Conservation (phyloP, 2,329 filamentous ascomycete species). For the Aspergillus candidus region DNA sequence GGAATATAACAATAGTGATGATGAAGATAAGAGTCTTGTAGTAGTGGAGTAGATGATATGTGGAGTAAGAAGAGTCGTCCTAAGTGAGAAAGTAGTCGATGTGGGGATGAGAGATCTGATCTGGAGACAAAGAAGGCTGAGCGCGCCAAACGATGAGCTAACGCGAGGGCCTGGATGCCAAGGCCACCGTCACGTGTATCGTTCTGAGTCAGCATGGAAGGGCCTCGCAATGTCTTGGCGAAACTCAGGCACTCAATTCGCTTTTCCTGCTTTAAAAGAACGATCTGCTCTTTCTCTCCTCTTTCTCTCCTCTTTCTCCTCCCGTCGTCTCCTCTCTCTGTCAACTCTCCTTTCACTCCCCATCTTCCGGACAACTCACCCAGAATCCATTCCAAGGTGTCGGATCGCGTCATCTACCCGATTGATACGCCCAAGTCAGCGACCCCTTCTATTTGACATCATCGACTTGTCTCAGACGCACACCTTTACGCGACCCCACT, state of each 20-base stretch:
- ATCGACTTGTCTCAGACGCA: no score
- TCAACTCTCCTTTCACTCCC: conserved; percentile 2
- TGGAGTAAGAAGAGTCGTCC: background rate
- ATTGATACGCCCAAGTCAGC: no score
- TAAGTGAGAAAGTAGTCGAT: conserved; percentile 2
- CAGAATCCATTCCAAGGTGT: background rate
- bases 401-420: no score
- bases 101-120: conserved; percentile 19
- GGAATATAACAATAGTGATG: background rate
- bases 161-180: conserved; percentile 19
- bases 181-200: conserved; percentile 15
- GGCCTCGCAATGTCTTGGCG: no score
- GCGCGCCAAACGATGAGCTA: conserved; percentile 14
- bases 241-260: no score
- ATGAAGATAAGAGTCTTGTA: no score
- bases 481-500: conserved; percentile 25
- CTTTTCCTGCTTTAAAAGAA: background rate
- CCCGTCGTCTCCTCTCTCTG: conserved; percentile 1
- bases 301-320: conserved; percentile 8
- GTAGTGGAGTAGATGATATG: no score
- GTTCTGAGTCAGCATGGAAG: conserved; percentile 8
- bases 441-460: background rate
- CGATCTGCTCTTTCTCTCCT: conserved; percentile 4
- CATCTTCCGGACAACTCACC: conserved; percentile 1
- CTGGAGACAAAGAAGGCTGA: conserved; percentile 10